These are phyloP conservation scores for Sanghuangporus weigelae DNA, from an alignment of 1,284 basidiomycete genomes.

Conservation along the genomic window DNA sequence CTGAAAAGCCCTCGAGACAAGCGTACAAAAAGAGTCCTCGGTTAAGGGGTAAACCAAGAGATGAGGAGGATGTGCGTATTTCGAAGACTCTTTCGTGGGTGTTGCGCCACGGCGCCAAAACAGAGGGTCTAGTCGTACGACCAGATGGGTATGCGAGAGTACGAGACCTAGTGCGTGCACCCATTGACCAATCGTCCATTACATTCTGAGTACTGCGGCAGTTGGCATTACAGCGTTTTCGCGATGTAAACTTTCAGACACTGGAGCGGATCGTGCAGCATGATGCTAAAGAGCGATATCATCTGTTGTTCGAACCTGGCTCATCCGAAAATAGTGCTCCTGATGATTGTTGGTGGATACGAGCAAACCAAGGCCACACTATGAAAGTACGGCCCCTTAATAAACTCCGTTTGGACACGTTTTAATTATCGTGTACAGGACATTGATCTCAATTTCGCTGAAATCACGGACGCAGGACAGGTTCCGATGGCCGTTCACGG, in stretches of 20 bases:
- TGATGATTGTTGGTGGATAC: conserved; percentile 69
- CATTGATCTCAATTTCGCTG: conserved; percentile 62
- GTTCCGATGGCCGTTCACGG: conserved; percentile 80
- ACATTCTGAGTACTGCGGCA: conserved; percentile 22
- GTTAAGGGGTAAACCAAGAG: conserved; percentile 10
- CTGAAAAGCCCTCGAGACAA: background rate
- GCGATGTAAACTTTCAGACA: conserved; percentile 46
- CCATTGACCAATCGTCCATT: background rate
- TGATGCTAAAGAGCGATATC: conserved; percentile 78
- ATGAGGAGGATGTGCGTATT: conserved; percentile 24
- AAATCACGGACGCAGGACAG: conserved; percentile 54
- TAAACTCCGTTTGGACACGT: background rate
- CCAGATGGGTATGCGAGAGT: conserved; percentile 64
- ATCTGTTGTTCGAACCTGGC: conserved; percentile 52
- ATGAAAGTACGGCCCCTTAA: conserved; percentile 47
- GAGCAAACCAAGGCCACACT: conserved; percentile 94
- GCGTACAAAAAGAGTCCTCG: background rate
- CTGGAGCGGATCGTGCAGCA: conserved; percentile 69
- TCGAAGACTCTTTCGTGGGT: conserved; percentile 67
- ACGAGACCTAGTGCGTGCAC: conserved; percentile 47
- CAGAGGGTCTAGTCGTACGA: conserved; percentile 53
- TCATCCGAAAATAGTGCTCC: conserved; percentile 21
- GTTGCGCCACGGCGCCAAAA: conserved; percentile 64
- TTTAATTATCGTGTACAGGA: conserved; percentile 33
- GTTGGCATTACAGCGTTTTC: conserved; percentile 50